A percentile compares a stretch with the other conserved stretches of the same genome.
Evolutionary conservation across 345 rosid genomes (phyloP).

Genomic region (Brassica napus): DNA sequence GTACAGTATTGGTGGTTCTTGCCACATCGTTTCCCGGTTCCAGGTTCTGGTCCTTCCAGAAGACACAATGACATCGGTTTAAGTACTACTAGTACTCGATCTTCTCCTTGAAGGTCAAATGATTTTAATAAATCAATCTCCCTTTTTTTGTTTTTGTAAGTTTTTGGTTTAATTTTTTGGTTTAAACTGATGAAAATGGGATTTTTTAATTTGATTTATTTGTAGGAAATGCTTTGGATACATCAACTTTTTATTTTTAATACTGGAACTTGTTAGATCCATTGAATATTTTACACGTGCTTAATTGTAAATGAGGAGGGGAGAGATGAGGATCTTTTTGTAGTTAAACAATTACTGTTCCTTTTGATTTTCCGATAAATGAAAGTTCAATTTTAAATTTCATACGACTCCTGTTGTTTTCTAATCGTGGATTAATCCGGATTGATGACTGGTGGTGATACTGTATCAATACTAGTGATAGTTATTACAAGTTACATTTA

Average conservation of each 20-base stretch:
- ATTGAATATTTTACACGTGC: constrained; percentile 7
- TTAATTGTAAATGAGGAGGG: too few relatives aligned
- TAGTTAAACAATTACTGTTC: too few relatives aligned
- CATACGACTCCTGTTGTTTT: too few relatives aligned
- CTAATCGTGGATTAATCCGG: too few relatives aligned
- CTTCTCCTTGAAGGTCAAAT: constrained; percentile 34
- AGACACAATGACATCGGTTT: constrained; percentile 71
- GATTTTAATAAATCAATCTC: constrained; percentile 2
- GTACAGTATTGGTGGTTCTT: constrained; percentile 65
- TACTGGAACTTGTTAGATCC: constrained; percentile 7
- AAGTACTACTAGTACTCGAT: constrained; percentile 18
- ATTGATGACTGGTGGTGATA: too few relatives aligned
- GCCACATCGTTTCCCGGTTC: constrained; percentile 78
- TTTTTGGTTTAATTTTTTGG: not conserved
- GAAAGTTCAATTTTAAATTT: too few relatives aligned
- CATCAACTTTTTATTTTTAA: not conserved
- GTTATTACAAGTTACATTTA: too few relatives aligned
- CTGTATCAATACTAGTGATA: too few relatives aligned
- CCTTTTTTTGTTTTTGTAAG: not conserved
- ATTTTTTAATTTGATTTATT: constrained; percentile 7
- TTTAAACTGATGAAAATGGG: constrained; percentile 21
- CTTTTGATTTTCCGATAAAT: too few relatives aligned
- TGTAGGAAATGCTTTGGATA: constrained; percentile 13
- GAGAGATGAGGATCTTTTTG: too few relatives aligned
- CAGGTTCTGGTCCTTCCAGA: constrained; percentile 90